Conservation (phyloP, 768 basidiomycete species). For the Suillus decipiens region DNA sequence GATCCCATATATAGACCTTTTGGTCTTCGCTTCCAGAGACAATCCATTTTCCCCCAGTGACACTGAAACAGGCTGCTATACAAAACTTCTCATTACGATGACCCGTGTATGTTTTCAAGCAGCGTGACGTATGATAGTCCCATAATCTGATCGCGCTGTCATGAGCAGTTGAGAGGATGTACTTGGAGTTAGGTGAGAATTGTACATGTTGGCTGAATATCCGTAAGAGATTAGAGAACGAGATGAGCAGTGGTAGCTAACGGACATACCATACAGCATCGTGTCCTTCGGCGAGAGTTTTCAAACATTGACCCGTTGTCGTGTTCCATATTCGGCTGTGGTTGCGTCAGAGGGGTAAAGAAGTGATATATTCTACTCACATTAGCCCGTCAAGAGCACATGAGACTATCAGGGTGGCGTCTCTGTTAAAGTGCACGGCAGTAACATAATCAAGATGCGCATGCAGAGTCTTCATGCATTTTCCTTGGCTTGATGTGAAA, state of each 20-base stretch:
- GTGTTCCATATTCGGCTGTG: constrained; percentile 94
- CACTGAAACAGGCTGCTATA: constrained; percentile 81
- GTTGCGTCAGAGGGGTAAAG: constrained; percentile 3
- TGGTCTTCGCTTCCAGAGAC: constrained; percentile 90
- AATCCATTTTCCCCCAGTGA: constrained; percentile 88
- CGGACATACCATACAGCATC: constrained; percentile 73
- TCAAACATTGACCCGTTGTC: constrained; percentile 89
- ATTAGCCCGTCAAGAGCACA: constrained; percentile 93
- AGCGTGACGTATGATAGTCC: constrained; percentile 91
- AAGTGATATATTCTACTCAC: constrained; percentile 46
- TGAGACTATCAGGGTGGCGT: constrained; percentile 89
- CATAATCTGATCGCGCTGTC: constrained; percentile 92
- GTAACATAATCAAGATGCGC: constrained; percentile 96
- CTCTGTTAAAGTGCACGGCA: constrained; percentile 90
- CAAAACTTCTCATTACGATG: constrained; percentile 85
- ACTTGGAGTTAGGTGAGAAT: constrained; percentile 95
- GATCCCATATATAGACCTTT: constrained; percentile 88
- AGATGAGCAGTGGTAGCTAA: neutral
- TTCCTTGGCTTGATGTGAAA: constrained; percentile 48
- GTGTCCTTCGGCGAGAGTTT: constrained; percentile 90
- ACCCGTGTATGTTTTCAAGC: constrained; percentile 87
- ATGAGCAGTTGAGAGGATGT: constrained; percentile 91
- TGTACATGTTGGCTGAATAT: constrained; percentile 76
- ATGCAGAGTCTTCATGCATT: constrained; percentile 81
- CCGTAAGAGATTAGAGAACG: neutral